A percentile compares a stretch with the other conserved stretches of the same genome.
Conservation (phyloP, 352 stramenopile species). For the Phytophthora europaea region DNA sequence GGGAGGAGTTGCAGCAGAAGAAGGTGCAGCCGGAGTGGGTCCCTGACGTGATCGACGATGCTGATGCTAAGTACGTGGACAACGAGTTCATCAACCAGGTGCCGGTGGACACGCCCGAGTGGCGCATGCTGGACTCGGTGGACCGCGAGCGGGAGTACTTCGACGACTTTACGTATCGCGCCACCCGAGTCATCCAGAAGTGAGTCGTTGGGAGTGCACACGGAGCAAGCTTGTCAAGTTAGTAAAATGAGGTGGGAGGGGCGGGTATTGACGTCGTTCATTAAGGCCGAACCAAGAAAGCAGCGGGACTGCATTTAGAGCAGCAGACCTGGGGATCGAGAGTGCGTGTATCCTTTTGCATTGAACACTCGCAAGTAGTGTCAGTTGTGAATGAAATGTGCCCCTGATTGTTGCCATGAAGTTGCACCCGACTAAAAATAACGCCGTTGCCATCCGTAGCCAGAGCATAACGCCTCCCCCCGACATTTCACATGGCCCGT, state of each 20-base stretch:
- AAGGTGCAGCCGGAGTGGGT: constrained; percentile 85
- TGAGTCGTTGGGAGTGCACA: constrained; percentile 27
- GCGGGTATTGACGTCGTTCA: constrained; percentile 25
- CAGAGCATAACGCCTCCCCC: not conserved
- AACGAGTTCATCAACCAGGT: constrained; percentile 91
- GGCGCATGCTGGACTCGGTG: constrained; percentile 91
- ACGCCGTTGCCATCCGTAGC: not conserved
- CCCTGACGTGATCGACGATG: constrained; percentile 84
- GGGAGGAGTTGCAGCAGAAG: constrained; percentile 86
- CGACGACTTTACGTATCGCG: constrained; percentile 87
- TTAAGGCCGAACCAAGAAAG: constrained; percentile 20
- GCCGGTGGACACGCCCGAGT: constrained; percentile 88
- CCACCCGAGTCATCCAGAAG: constrained; percentile 81
- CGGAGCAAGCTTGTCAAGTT: constrained; percentile 14
- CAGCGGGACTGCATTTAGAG: constrained; percentile 33
- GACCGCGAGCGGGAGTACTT: constrained; percentile 88
- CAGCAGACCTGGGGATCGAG: constrained; percentile 13
- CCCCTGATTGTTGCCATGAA: not conserved
- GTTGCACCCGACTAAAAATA: not conserved
- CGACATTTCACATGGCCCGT: not conserved
- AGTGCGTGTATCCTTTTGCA: constrained; percentile 36
- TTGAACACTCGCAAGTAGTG: constrained; percentile 30
- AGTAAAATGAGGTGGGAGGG: constrained; percentile 21
- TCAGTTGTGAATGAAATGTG: constrained; percentile 8
- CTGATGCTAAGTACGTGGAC: constrained; percentile 90